Evolutionary conservation across 441 rosid genomes (phyloP).

Genomic region (Pelargonium cotyledonis): DNA sequence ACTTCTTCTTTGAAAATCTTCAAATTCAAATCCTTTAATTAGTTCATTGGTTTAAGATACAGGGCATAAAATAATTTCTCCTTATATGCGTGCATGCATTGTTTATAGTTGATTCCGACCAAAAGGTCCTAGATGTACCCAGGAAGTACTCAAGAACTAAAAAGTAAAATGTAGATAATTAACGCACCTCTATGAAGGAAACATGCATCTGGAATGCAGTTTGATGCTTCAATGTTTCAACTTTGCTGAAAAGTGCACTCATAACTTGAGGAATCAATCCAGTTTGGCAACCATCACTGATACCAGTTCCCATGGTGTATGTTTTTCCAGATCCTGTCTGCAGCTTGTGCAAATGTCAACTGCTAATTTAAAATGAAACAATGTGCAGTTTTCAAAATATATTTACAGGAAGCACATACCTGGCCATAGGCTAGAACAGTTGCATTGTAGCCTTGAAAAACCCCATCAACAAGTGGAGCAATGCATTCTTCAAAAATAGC

Average conservation of each 20-base stretch:
- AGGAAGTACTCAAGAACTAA: not conserved
- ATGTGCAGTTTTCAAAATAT: not conserved
- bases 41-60: conserved; percentile 9
- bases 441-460: conserved; percentile 60
- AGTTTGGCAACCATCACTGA: conserved; percentile 38
- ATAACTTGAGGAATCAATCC: conserved; percentile 57
- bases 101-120: not conserved
- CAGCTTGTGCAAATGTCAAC: conserved; percentile 24
- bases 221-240: conserved; percentile 41
- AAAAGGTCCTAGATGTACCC: not conserved
- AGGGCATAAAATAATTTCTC: not conserved
- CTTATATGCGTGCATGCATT: not conserved
- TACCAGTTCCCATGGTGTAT: conserved; percentile 67
- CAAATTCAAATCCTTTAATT: conserved; percentile 25
- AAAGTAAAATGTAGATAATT: not conserved
- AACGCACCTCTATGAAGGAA: conserved; percentile 57
- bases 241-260: conserved; percentile 43
- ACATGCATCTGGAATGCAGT: conserved; percentile 49
- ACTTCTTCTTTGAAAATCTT: conserved; percentile 76
- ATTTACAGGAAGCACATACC: conserved; percentile 26
- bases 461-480: conserved; percentile 50
- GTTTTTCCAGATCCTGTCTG: conserved; percentile 80
- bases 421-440: conserved; percentile 64
- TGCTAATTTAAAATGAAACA: conserved; percentile 4
- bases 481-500: conserved; percentile 49